phyloP scores from a whole-genome alignment of 768 basidiomycete species.

The Clitopilus hobsonii region DNA sequence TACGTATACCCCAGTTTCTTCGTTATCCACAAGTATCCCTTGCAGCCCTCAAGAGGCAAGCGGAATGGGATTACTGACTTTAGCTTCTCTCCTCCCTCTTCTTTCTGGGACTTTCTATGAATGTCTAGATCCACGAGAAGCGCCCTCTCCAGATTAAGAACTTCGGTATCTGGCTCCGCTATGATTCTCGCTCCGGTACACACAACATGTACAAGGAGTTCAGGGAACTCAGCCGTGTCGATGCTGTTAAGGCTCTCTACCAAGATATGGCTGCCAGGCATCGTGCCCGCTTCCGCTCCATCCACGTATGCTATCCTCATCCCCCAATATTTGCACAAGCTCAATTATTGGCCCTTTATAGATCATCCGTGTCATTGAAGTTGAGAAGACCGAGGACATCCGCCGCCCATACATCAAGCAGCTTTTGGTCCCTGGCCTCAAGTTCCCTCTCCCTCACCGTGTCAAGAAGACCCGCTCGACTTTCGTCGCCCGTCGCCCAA shows the following conservation, averaged over 20 bases:
- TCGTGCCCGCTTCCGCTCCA: constrained; percentile 98
- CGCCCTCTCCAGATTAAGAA: constrained; percentile 98
- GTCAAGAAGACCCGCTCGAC: constrained; percentile 73
- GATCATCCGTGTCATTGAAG: constrained; percentile 97
- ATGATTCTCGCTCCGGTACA: constrained; percentile 98
- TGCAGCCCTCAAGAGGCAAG: constrained; percentile 85
- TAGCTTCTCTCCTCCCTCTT: constrained; percentile 13
- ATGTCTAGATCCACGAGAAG: constrained; percentile 89
- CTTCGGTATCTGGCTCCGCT: constrained; percentile 99
- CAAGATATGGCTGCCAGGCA: constrained; percentile 99
- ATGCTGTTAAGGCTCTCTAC: constrained; percentile 95
- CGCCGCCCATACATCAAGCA: constrained; percentile 99
- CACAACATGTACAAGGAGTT: constrained; percentile 99
- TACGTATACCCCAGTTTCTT: constrained; percentile 57
- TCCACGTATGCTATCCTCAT: constrained; percentile 64
- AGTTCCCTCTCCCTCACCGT: constrained; percentile 96
- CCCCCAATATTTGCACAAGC: neutral
- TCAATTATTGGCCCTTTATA: constrained; percentile 21
- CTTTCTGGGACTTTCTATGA: constrained; percentile 22
- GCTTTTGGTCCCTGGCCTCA: constrained; percentile 83
- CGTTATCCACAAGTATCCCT: constrained; percentile 33
- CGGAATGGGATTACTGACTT: constrained; percentile 64
- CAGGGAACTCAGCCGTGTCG: constrained; percentile 91
- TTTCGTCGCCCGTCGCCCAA: constrained; percentile 75
- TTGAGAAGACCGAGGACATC: constrained; percentile 86